Percentiles rank a stretch among this genome's conserved stretches.
Conservation (phyloP, 495 filamentous ascomycete genomes). For the Aspergillus olivimuriae region DNA sequence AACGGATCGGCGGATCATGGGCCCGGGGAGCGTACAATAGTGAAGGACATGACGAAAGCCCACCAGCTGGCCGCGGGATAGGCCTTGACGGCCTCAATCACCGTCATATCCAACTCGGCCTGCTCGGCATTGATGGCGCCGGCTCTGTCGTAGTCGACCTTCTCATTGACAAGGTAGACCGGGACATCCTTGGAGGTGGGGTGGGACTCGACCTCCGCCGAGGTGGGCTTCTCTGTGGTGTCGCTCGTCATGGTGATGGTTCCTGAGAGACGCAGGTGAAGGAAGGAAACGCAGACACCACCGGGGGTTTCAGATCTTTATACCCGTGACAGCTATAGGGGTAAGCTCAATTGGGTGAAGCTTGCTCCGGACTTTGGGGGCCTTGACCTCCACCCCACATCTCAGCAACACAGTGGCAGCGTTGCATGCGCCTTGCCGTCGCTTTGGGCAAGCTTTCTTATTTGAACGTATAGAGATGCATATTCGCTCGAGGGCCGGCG, state of each 20-base stretch:
- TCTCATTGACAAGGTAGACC: constrained; percentile 37
- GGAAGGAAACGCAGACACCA: constrained; percentile 21
- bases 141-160: constrained; percentile 39
- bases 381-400: constrained; percentile 16
- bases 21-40: constrained; percentile 25
- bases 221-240: constrained; percentile 29
- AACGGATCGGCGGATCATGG: constrained; percentile 9
- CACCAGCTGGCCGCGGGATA: constrained; percentile 46
- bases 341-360: constrained; percentile 22
- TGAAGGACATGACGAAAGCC: constrained; percentile 39
- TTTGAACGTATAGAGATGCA: constrained; percentile 7
- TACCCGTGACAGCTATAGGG: constrained; percentile 20
- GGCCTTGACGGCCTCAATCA: constrained; percentile 26
- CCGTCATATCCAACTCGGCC: constrained; percentile 25
- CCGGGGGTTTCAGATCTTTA: constrained; percentile 27
- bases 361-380: constrained; percentile 24
- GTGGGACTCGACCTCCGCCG: constrained; percentile 33
- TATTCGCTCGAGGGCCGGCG: constrained; percentile 2
- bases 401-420: constrained; percentile 20
- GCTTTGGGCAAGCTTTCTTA: constrained; percentile 1
- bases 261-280: constrained; percentile 21
- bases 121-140: constrained; percentile 31
- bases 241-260: constrained; percentile 37
- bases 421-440: constrained; percentile 7
- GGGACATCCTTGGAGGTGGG: constrained; percentile 25